Conservation (phyloP, 78 protist species). For the Dictyostelium citrinum region DNA sequence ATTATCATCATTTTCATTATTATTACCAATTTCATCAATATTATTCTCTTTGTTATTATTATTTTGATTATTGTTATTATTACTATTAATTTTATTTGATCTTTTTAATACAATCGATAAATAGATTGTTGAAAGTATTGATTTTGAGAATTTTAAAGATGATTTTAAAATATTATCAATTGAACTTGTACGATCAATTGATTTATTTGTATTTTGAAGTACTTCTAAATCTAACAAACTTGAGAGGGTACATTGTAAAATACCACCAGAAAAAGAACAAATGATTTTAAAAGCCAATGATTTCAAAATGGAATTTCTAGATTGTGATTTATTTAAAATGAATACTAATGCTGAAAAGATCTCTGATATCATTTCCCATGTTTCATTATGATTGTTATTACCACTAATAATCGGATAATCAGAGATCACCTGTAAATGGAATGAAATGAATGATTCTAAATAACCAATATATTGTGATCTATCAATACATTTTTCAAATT, state of each 20-base stretch:
- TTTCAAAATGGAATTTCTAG: neutral
- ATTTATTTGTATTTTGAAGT: neutral
- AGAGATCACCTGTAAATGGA: constrained; percentile 34
- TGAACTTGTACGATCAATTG: neutral
- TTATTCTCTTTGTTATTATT: neutral
- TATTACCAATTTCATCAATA: neutral
- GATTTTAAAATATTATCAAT: constrained; percentile 10
- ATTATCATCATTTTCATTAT: neutral
- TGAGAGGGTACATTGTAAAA: neutral
- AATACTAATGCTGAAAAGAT: neutral
- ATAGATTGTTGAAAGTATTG: neutral
- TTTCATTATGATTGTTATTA: constrained; percentile 10
- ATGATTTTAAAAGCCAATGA: constrained; percentile 1
- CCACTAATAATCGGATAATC: constrained; percentile 7
- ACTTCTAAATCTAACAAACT: neutral
- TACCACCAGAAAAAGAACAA: neutral
- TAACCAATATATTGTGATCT: neutral
- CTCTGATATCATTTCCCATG: constrained; percentile 1
- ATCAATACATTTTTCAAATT: neutral
- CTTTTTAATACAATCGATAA: neutral
- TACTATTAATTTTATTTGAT: neutral
- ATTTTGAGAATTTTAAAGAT: neutral
- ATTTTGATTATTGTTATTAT: neutral
- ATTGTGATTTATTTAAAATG: neutral
- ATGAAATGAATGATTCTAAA: constrained; percentile 6